Conservation (phyloP, 1,284 basidiomycete genomes). For the Fomitiporia mediterranea region DNA sequence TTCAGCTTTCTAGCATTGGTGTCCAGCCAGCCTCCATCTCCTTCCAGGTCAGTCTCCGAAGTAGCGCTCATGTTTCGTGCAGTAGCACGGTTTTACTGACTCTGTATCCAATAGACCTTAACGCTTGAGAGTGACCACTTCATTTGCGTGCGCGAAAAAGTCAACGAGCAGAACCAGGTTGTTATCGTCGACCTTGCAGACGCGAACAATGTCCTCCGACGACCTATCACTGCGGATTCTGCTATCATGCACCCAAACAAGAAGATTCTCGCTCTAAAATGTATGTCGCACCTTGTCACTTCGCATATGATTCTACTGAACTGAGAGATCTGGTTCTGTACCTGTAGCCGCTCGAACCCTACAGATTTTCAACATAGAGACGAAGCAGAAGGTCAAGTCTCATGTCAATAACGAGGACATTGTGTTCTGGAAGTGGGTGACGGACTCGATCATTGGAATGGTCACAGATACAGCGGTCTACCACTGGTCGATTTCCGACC, state of each 20-base stretch:
- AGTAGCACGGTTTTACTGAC: conserved; percentile 19
- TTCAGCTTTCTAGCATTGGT: conserved; percentile 94
- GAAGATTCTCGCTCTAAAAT: conserved; percentile 96
- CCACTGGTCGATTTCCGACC: conserved; percentile 86
- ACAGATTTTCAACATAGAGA: conserved; percentile 98
- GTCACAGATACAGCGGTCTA: conserved; percentile 94
- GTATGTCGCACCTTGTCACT: conserved; percentile 39
- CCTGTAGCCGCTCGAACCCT: conserved; percentile 82
- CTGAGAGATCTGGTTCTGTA: conserved; percentile 1
- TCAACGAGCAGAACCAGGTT: conserved; percentile 91
- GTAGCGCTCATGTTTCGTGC: background rate
- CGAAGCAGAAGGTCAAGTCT: conserved; percentile 96
- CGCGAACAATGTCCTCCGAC: conserved; percentile 92
- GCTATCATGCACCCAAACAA: conserved; percentile 98
- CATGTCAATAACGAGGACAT: conserved; percentile 94
- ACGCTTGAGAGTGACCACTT: conserved; percentile 97
- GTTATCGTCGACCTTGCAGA: conserved; percentile 96
- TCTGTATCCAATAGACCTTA: conserved; percentile 51
- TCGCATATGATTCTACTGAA: conserved; percentile 5
- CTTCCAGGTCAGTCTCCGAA: conserved; percentile 72
- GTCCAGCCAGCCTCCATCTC: conserved; percentile 96
- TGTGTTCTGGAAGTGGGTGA: conserved; percentile 99
- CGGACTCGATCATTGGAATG: conserved; percentile 86
- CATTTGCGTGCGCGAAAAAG: conserved; percentile 89
- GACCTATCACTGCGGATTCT: conserved; percentile 96